Base-by-base conservation (phyloP, 768 basidiomycete genomes). In the Amanita brunnescens region DNA sequence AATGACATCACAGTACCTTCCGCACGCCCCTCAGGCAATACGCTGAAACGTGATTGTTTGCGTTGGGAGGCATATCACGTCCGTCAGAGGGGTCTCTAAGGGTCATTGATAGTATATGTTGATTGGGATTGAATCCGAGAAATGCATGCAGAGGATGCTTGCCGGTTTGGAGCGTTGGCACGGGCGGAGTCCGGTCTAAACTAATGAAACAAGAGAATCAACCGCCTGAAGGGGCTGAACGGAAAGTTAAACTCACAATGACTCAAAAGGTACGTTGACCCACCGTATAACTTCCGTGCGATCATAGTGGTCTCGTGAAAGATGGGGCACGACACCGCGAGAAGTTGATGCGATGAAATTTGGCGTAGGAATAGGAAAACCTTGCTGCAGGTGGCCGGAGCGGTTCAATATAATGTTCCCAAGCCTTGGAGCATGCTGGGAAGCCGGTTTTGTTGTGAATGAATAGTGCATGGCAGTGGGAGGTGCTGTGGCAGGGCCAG, bases 251-350 rank as follows among this genome's bases (percentile, higher is more conserved):
- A 74, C 83, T 77, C 65, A 91, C 89, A 91, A 91, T 16, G 81
- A 76, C 66, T 91, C 89, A 59, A 90, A 91, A 0, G 88, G 80
- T 0, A 90, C 67, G 54, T 85, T 75, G 0, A 86, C 64, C 78
- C 85, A 87, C 52, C 64, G 72, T 29, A 87, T 75, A 1, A 79
- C 72, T 7, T 66, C 57, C 1, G 77, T 77, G 24, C 57, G 55
- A 16, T 59, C 58, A 20, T 74, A 64, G 51, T 86, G 78, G 58
- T 88, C 87, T 39, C 78, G 68, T 6, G 85, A 82, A 5, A 91
- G 68, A 63, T 91, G 89, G 0, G 84, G 83, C 0, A 91, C 71
- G 23, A 83, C 70, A 0, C 89, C 89, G 12, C 89, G 80, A 38
- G 84, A 84, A 3, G 87, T 87, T 3, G 74, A 63, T 0, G 80